phyloP scores from a whole-genome alignment of 192 early-diverging fungal genomes.

The Lunasporangiospora selenospora region DNA sequence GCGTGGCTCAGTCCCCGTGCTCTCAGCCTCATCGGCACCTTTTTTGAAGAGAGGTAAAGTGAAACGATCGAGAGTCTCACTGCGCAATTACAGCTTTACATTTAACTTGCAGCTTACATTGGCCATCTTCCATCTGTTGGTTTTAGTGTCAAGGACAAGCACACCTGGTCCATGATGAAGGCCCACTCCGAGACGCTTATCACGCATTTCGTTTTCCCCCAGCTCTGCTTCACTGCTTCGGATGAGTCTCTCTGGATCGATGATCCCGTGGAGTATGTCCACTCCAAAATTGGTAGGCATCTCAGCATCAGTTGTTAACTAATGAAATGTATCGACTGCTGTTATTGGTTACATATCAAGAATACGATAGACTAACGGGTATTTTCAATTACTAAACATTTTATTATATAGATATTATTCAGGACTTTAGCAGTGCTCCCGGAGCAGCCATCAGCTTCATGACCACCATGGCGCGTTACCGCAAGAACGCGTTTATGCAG shows the following conservation, averaged over 20 bases:
- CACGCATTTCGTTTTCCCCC: slow-evolving; percentile 91
- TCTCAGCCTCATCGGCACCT: slow-evolving; percentile 73
- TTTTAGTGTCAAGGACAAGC: slow-evolving; percentile 81
- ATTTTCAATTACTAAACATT: too few species aligned
- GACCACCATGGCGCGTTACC: slow-evolving; percentile 75
- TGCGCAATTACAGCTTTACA: too few species aligned
- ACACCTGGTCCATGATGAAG: slow-evolving; percentile 91
- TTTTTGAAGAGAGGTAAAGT: slow-evolving; percentile 75
- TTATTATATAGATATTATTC: slow-evolving; percentile 71
- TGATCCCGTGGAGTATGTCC: slow-evolving; percentile 92
- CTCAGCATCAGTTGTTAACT: background rate
- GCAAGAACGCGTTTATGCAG: slow-evolving; percentile 82
- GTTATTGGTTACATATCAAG: too few species aligned
- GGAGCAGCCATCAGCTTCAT: slow-evolving; percentile 81
- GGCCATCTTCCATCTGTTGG: slow-evolving; percentile 3
- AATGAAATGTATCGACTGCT: background rate
- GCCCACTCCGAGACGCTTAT: slow-evolving; percentile 83
- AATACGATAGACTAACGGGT: too few species aligned
- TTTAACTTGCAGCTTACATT: too few species aligned
- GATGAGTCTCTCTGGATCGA: slow-evolving; percentile 94
- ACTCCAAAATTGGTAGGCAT: slow-evolving; percentile 70
- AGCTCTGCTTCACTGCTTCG: slow-evolving; percentile 84
- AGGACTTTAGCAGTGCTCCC: slow-evolving; percentile 83
- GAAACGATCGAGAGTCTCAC: too few species aligned
- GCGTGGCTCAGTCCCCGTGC: slow-evolving; percentile 77